These are phyloP conservation scores for Coemansia sp. DNA, from an alignment of 371 early-diverging fungal genomes.

Conservation along the genomic window DNA sequence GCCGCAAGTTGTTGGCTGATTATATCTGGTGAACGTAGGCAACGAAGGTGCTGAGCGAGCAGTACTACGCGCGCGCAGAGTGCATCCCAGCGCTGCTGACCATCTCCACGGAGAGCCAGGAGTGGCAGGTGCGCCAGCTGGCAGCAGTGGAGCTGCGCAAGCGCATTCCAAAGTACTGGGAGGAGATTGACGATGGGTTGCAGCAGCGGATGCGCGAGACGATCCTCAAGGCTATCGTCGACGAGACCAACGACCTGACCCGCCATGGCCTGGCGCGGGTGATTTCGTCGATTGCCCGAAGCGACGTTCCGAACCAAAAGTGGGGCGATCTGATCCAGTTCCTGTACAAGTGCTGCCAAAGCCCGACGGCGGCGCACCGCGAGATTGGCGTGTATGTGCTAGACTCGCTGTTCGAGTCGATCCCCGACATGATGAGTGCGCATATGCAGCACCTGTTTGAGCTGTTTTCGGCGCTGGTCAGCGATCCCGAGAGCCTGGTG, in stretches of 20 bases:
- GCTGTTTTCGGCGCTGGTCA: constrained; percentile 70
- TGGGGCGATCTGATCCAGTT: constrained; percentile 82
- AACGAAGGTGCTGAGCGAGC: constrained; percentile 67
- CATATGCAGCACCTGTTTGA: constrained; percentile 67
- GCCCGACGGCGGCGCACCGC: constrained; percentile 70
- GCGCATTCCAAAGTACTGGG: constrained; percentile 73
- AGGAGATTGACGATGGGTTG: constrained; percentile 58
- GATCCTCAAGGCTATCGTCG: constrained; percentile 67
- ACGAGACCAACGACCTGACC: constrained; percentile 73
- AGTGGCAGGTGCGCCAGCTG: constrained; percentile 74
- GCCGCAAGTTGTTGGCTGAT: too few relatives aligned
- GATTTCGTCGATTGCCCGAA: constrained; percentile 81
- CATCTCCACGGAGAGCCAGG: constrained; percentile 62
- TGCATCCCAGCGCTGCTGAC: constrained; percentile 76
- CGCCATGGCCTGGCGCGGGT: constrained; percentile 82
- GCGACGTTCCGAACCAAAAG: constrained; percentile 71
- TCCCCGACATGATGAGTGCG: constrained; percentile 65
- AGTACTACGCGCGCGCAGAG: constrained; percentile 62
- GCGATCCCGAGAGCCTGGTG: constrained; percentile 78
- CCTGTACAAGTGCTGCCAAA: constrained; percentile 73
- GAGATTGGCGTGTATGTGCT: constrained; percentile 85
- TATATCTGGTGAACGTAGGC: background rate
- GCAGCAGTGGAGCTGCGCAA: constrained; percentile 90
- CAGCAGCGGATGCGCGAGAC: constrained; percentile 61
- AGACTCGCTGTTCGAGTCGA: constrained; percentile 79